phyloP scores from a whole-genome alignment of 2,329 filamentous ascomycete species.

The Fusarium praegraminearum region DNA sequence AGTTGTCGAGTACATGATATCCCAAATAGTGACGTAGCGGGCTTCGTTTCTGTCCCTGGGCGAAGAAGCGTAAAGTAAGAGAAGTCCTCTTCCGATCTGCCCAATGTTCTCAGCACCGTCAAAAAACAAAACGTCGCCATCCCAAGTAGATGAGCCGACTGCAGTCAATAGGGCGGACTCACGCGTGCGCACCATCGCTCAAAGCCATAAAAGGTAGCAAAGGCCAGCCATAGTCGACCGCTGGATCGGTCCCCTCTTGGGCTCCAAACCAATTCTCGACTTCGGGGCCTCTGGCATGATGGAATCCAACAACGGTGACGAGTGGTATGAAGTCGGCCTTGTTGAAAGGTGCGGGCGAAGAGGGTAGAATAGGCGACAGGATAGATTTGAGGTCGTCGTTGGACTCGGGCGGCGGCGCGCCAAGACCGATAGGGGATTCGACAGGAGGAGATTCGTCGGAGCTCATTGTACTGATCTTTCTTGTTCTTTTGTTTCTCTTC shows the following conservation, averaged over 20 bases:
- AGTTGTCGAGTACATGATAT: constrained; percentile 96
- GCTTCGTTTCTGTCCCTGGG: constrained; percentile 64
- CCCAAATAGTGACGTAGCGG: constrained; percentile 88
- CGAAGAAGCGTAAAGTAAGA: constrained; percentile 95
- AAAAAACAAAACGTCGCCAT: background rate
- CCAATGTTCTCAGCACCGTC: constrained; percentile 34
- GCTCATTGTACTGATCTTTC: constrained; percentile 44
- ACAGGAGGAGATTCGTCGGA: constrained; percentile 45
- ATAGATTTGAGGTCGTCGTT: constrained; percentile 47
- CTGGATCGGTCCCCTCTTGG: constrained; percentile 80
- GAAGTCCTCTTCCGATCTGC: constrained; percentile 93
- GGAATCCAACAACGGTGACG: constrained; percentile 85
- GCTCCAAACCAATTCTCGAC: constrained; percentile 91
- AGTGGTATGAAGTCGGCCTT: constrained; percentile 70
- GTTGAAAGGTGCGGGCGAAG: constrained; percentile 49
- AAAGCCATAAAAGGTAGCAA: constrained; percentile 96
- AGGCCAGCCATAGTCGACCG: constrained; percentile 87
- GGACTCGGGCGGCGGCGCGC: constrained; percentile 37
- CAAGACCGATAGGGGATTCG: constrained; percentile 28
- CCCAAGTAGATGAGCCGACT: background rate
- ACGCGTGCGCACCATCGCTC: constrained; percentile 95
- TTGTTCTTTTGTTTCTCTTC: background rate
- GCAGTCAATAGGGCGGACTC: constrained; percentile 54
- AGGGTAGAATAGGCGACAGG: constrained; percentile 51
- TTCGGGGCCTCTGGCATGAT: constrained; percentile 89